Base-by-base conservation (phyloP, 2,329 filamentous ascomycete genomes). In the Claviceps sp. region DNA sequence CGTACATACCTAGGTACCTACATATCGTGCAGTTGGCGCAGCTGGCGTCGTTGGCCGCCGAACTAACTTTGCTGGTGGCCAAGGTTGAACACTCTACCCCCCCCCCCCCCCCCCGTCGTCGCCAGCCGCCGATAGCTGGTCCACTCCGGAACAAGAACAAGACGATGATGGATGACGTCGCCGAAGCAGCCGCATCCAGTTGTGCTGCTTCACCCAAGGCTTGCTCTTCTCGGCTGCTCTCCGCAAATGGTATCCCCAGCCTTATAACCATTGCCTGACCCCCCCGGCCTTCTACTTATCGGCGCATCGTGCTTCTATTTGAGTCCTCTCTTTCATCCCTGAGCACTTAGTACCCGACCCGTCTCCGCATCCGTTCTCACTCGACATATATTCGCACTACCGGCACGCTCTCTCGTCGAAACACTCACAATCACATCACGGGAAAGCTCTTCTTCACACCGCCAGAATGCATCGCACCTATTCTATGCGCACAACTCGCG, bases 401-500 rank as follows among this genome's bases (percentile, higher is more conserved):
- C 30, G 30, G 30, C 30, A 34, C 30, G 26, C 30, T 34, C 30
- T 34, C 30, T 34, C 30, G 30, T 1, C 30, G 30, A 34, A 34
- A 34, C 18, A 18, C 6, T 48, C 9, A 26, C 42, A 44, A 16
- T 13, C 43, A 46, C 6, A 18, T 56, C 52, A 50, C 52, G 50
- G 52, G 56, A 55, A 53, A 53, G 50, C 52, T 53, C 46, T 49
- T 53, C 57, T 58, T 44, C 50, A 51, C 50, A 56, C 56, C 56
- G 50, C 54, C 71, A 72, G 56, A 53, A 98, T 98, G 91, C 93
- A 98, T 81, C 89, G 91, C 70, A 96, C 93, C 59, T 98, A 97
- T 71, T 95, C 89, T 63, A 95, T 96, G 93, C 90, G 93, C 84
- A 86, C 94, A 73, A 85, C 87, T 71, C 85, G 93, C 78, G 88